Evolutionary conservation across 169 alveolate species (phyloP).

Genomic region (Plasmodium inui): DNA sequence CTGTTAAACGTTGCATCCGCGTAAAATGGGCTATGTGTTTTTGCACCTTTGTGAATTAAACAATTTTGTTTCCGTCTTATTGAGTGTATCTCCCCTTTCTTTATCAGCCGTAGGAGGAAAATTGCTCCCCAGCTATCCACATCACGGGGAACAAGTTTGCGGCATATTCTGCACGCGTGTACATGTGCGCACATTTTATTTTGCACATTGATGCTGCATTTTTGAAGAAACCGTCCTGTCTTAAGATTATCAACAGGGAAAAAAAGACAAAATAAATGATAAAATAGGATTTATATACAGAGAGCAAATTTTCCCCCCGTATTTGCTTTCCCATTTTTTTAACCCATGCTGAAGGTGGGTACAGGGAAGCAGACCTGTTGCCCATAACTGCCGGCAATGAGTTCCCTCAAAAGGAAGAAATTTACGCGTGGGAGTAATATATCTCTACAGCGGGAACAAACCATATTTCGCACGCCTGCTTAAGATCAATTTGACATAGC

Average conservation of each 20-base stretch:
- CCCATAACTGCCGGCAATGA: not conserved
- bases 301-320: not conserved
- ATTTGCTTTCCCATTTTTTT: too few relatives aligned
- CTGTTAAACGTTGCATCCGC: not conserved
- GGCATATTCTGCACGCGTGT: not conserved
- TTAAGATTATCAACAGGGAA: not conserved
- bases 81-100: not conserved
- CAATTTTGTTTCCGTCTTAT: not conserved
- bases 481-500: not conserved
- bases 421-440: not conserved
- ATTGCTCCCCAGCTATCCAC: not conserved
- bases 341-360: not conserved
- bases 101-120: not conserved
- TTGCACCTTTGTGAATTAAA: not conserved
- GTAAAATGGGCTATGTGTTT: not conserved
- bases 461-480: not conserved
- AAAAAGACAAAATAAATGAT: not conserved
- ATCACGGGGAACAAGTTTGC: not conserved
- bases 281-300: not conserved
- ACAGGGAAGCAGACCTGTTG: not conserved
- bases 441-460: not conserved
- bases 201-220: not conserved
- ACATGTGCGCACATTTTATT: not conserved
- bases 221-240: not conserved
- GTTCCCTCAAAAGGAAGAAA: not conserved